Evolutionary conservation across 495 filamentous ascomycete species (phyloP).

Genomic region (Bryoglossum gracile): DNA sequence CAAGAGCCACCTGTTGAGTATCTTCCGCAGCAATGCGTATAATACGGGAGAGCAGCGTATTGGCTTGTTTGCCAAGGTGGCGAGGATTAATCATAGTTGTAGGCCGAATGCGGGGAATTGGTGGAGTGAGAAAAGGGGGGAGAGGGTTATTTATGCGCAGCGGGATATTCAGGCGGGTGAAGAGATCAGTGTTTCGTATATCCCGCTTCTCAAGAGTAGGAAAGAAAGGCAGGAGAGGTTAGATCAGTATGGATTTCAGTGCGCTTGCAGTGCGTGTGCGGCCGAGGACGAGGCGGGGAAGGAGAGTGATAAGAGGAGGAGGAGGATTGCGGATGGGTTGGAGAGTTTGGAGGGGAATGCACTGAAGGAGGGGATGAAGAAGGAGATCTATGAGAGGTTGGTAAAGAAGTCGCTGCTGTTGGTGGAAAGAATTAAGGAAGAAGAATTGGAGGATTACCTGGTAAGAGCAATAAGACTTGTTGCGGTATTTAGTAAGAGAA

Average conservation of each 20-base stretch:
- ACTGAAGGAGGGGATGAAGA: constrained; percentile 6
- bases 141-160: constrained; percentile 29
- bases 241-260: constrained; percentile 21
- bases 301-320: constrained; percentile 3
- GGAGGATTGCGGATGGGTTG: constrained; percentile 5
- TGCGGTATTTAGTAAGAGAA: background rate
- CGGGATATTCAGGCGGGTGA: constrained; percentile 28
- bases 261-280: constrained; percentile 14
- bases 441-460: constrained; percentile 12
- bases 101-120: constrained; percentile 28
- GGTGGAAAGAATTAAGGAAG: constrained; percentile 8
- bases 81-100: constrained; percentile 35
- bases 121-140: constrained; percentile 29
- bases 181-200: constrained; percentile 34
- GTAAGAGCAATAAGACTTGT: constrained; percentile 3
- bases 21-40: constrained; percentile 23
- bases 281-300: background rate
- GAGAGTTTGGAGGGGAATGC: constrained; percentile 4
- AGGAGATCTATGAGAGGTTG: background rate
- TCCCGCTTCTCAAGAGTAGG: constrained; percentile 13
- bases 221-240: constrained; percentile 8
- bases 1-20: constrained; percentile 7
- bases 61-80: constrained; percentile 29
- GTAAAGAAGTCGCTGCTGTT: constrained; percentile 3
- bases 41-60: constrained; percentile 2